Evolutionary conservation across 371 early-diverging fungal genomes (phyloP).

Genomic region (Blakeslea trispora): DNA sequence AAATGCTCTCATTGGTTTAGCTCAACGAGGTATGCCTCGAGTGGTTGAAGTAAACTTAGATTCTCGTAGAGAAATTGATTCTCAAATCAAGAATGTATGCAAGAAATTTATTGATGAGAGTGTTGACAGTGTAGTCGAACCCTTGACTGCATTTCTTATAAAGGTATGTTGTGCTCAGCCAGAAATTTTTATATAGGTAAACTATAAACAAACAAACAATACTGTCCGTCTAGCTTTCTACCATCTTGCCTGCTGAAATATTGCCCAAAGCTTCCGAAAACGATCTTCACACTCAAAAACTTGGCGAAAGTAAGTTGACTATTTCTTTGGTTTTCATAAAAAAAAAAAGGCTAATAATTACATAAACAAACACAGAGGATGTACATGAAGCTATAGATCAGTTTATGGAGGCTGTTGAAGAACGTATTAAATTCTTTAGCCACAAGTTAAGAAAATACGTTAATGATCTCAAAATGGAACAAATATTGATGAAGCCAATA

Average conservation of each 20-base stretch:
- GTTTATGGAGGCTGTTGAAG: slow-evolving; percentile 60
- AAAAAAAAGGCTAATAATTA: not conserved
- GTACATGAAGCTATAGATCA: slow-evolving; percentile 33
- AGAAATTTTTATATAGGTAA: too few species aligned
- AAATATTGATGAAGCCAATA: slow-evolving; percentile 70
- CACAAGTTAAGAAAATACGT: slow-evolving; percentile 69
- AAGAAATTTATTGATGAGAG: slow-evolving; percentile 76
- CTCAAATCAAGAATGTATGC: slow-evolving; percentile 70
- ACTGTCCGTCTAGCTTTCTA: slow-evolving; percentile 39
- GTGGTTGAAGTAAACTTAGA: slow-evolving; percentile 61
- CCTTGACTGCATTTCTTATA: slow-evolving; percentile 67
- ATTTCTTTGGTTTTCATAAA: too few species aligned
- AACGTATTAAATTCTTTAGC: slow-evolving; percentile 56
- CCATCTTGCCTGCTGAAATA: slow-evolving; percentile 35
- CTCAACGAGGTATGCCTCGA: slow-evolving; percentile 62
- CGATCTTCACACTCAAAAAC: not conserved
- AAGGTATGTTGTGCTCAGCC: slow-evolving; percentile 58
- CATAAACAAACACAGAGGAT: slow-evolving; percentile 11
- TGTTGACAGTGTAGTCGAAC: slow-evolving; percentile 64
- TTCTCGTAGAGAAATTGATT: slow-evolving; percentile 66
- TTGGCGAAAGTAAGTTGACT: not conserved
- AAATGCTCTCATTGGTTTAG: slow-evolving; percentile 53
- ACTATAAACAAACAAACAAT: not conserved
- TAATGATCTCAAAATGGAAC: slow-evolving; percentile 75
- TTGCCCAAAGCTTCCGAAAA: not conserved